Conservation (phyloP, 179 eudicot genomes). For the Dionaea muscipula region DNA sequence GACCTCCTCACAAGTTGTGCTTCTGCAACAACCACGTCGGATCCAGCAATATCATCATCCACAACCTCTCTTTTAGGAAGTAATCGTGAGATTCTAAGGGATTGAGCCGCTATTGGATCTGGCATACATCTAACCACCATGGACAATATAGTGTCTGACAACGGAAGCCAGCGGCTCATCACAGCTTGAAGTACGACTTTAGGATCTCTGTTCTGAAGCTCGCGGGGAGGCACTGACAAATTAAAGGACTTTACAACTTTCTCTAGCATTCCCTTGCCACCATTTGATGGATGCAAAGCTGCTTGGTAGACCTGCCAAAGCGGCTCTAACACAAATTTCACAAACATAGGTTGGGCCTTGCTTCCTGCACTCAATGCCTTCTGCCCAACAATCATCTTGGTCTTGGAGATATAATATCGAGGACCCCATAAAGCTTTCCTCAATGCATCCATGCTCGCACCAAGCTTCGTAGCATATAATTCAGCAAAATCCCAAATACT, state of each 20-base stretch:
- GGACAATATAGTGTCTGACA: conserved; percentile 53
- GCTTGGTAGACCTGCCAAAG: conserved; percentile 71
- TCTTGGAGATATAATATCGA: conserved; percentile 55
- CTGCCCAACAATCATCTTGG: conserved; percentile 56
- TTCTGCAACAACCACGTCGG: conserved; percentile 49
- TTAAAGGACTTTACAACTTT: conserved; percentile 59
- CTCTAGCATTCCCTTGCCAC: conserved; percentile 44
- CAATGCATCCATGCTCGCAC: conserved; percentile 36
- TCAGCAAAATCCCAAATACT: conserved; percentile 59
- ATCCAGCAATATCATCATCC: conserved; percentile 23
- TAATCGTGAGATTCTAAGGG: conserved; percentile 54
- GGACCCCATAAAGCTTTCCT: conserved; percentile 78
- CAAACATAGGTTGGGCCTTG: conserved; percentile 70
- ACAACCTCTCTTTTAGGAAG: conserved; percentile 69
- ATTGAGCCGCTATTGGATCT: conserved; percentile 56
- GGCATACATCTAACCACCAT: conserved; percentile 70
- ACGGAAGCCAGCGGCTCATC: conserved; percentile 86
- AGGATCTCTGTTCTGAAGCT: conserved; percentile 65
- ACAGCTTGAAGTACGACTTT: conserved; percentile 66
- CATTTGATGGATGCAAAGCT: conserved; percentile 51
- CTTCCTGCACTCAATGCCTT: conserved; percentile 45
- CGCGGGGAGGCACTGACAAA: conserved; percentile 52
- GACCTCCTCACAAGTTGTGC: conserved; percentile 72
- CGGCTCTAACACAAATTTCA: conserved; percentile 71
- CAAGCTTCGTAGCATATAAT: conserved; percentile 60